Conservation (phyloP, 2,329 filamentous ascomycete species). For the Chaetomiaceae sp. region DNA sequence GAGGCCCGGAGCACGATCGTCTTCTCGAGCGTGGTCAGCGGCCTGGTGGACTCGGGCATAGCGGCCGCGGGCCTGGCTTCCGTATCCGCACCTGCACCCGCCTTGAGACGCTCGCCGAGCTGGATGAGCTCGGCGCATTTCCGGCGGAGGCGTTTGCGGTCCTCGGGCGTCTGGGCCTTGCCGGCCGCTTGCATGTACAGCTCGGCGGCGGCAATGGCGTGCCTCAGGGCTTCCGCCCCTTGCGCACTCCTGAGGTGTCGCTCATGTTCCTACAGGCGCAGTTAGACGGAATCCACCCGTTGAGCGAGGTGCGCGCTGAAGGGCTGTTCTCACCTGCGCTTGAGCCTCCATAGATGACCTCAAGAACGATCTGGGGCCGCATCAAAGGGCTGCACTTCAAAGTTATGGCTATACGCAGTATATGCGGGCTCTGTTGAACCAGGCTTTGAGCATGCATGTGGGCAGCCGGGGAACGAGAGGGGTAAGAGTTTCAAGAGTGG, state of each 20-base stretch:
- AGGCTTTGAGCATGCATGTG: too few relatives aligned
- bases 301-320: background rate
- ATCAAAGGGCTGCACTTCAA: too few relatives aligned
- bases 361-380: too few relatives aligned
- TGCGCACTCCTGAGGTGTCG: constrained; percentile 42
- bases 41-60: constrained; percentile 38
- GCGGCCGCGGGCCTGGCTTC: constrained; percentile 13
- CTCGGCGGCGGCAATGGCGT: constrained; percentile 73
- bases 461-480: too few relatives aligned
- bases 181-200: constrained; percentile 71
- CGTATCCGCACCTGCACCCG: constrained; percentile 6
- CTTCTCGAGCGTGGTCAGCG: constrained; percentile 63
- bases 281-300: constrained; percentile 7
- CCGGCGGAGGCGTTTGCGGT: constrained; percentile 59
- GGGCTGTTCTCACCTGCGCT: constrained; percentile 33
- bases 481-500: too few relatives aligned
- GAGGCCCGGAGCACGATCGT: constrained; percentile 72
- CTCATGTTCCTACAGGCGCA: constrained; percentile 44
- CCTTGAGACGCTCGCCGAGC: constrained; percentile 71
- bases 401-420: too few relatives aligned
- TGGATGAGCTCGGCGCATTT: constrained; percentile 66
- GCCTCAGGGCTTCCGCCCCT: constrained; percentile 61
- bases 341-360: constrained; percentile 45
- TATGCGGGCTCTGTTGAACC: too few relatives aligned
- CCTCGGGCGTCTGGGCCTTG: constrained; percentile 51